Conservation (phyloP, 306 rosid species). For the Fragaria ananassa region DNA sequence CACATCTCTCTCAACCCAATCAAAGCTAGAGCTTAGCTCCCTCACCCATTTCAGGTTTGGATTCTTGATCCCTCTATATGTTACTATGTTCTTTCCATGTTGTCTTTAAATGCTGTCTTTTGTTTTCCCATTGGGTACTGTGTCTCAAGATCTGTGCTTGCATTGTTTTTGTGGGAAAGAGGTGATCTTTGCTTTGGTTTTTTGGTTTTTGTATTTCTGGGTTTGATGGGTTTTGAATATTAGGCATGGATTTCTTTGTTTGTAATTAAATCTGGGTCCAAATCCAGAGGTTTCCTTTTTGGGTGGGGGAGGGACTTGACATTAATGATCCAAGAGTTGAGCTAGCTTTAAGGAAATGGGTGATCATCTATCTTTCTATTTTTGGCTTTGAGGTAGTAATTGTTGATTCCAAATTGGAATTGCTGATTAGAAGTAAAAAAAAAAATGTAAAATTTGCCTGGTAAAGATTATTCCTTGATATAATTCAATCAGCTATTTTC, state of each 20-base stretch:
- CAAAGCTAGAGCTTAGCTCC: background rate
- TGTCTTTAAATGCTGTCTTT: background rate
- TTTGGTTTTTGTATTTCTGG: conserved; percentile 4
- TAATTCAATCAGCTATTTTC: background rate
- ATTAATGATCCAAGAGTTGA: background rate
- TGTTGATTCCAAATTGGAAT: conserved; percentile 25
- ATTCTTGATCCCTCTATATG: background rate
- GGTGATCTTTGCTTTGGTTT: background rate
- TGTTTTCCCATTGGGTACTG: background rate
- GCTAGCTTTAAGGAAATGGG: conserved; percentile 6
- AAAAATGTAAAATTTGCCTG: background rate
- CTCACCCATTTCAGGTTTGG: conserved; percentile 6
- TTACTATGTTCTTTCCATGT: background rate
- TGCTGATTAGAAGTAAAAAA: background rate
- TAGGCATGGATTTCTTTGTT: conserved; percentile 6
- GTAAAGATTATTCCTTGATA: background rate
- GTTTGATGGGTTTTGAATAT: conserved; percentile 11
- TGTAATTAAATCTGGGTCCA: conserved; percentile 4
- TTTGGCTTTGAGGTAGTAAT: background rate
- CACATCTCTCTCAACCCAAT: background rate
- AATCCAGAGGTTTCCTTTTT: background rate
- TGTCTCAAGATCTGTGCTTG: conserved; percentile 7
- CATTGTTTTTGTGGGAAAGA: conserved; percentile 6
- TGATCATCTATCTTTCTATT: background rate
- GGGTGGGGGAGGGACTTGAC: background rate